phyloP scores from a whole-genome alignment of 1,139 yeast species.

The Kodamaea suecica region DNA sequence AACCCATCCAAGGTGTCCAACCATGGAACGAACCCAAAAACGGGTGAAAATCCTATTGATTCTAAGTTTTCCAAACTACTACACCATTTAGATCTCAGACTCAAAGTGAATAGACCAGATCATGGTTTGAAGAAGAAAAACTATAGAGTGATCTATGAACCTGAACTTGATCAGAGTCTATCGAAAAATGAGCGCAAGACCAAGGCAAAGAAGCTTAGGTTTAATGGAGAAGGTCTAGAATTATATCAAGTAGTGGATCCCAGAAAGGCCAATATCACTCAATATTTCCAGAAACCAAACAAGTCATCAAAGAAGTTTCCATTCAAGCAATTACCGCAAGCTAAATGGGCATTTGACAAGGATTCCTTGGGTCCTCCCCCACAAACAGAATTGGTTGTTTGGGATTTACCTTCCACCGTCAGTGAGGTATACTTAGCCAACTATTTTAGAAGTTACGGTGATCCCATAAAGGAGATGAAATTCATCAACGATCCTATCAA shows the following conservation, averaged over 20 bases:
- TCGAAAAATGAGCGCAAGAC: slow-evolving; percentile 34
- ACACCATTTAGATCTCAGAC: slow-evolving; percentile 29
- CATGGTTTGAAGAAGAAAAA: slow-evolving; percentile 21
- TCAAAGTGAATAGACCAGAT: slow-evolving; percentile 16
- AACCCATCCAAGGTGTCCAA: background rate
- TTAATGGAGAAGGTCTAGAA: slow-evolving; percentile 30
- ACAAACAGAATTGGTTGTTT: slow-evolving; percentile 62
- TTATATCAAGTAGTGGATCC: slow-evolving; percentile 30
- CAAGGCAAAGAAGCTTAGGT: slow-evolving; percentile 36
- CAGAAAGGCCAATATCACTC: slow-evolving; percentile 26
- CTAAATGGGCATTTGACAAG: slow-evolving; percentile 59
- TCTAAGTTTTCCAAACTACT: slow-evolving; percentile 27
- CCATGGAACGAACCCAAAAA: slow-evolving; percentile 31
- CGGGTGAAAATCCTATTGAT: slow-evolving; percentile 36
- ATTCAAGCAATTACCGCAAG: slow-evolving; percentile 48
- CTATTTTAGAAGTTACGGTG: slow-evolving; percentile 60
- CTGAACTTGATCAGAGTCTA: slow-evolving; percentile 38
- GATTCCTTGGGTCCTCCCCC: slow-evolving; percentile 79
- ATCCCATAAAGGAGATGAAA: slow-evolving; percentile 48
- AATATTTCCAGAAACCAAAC: slow-evolving; percentile 41
- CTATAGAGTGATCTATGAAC: slow-evolving; percentile 54
- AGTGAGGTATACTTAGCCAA: slow-evolving; percentile 50
- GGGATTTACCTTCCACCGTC: slow-evolving; percentile 54
- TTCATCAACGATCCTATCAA: slow-evolving; percentile 68
- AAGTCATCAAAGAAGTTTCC: slow-evolving; percentile 44